These are phyloP conservation scores for Lotmaria passim DNA, from an alignment of 208 protist genomes.

Conservation along the genomic window DNA sequence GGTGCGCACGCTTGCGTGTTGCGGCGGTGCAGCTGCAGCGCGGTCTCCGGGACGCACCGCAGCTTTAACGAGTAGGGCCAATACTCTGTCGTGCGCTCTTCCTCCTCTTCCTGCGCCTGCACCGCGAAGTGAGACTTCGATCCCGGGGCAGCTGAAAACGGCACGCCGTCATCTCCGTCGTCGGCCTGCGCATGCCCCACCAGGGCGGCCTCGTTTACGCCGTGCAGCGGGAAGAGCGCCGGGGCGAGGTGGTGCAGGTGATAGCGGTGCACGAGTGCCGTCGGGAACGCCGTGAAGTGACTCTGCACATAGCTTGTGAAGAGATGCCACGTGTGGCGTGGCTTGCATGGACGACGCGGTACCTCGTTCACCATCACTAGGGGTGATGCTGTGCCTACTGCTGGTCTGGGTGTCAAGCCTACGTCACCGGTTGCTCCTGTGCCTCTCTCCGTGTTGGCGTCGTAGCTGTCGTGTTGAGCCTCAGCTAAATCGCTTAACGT, in stretches of 20 bases:
- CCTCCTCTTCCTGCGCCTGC: too few species aligned
- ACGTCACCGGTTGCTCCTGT: background rate
- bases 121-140: too few species aligned
- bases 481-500: constrained; percentile 20
- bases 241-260: constrained; percentile 75
- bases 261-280: constrained; percentile 81
- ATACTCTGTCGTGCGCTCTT: constrained; percentile 3
- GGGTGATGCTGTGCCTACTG: background rate
- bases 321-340: constrained; percentile 52
- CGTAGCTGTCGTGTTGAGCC: constrained; percentile 10
- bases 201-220: background rate
- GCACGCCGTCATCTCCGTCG: background rate
- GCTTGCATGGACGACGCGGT: background rate
- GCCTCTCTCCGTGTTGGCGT: background rate
- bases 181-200: background rate
- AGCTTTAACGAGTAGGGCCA: constrained; percentile 73
- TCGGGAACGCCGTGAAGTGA: constrained; percentile 79
- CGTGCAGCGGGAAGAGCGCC: constrained; percentile 55
- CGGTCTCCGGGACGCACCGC: constrained; percentile 40
- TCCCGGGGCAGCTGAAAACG: too few species aligned
- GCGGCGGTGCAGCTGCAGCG: constrained; percentile 6
- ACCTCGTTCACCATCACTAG: background rate
- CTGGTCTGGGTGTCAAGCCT: too few species aligned
- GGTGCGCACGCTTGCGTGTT: background rate
- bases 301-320: constrained; percentile 60